A percentile compares a stretch with the other conserved stretches of the same genome.
phyloP scores from a whole-genome alignment of 805 yeast genomes.

The Wickerhamiella australiensis region DNA sequence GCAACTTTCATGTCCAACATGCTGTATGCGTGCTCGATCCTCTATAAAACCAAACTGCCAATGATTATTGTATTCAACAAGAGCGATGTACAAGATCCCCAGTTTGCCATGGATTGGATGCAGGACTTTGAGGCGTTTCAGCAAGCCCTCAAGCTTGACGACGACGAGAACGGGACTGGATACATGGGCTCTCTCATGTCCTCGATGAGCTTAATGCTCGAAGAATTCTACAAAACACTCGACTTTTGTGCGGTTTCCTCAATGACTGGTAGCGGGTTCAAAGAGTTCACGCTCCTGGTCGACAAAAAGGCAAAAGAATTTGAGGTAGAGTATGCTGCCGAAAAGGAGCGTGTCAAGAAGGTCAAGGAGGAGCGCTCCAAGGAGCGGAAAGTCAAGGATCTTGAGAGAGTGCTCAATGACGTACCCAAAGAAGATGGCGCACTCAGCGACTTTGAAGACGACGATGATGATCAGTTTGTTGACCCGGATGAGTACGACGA shows the following conservation, averaged over 20 bases:
- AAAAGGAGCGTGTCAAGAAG: slow-evolving; percentile 68
- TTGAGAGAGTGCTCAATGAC: slow-evolving; percentile 72
- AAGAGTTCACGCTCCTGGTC: slow-evolving; percentile 74
- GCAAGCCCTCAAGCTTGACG: slow-evolving; percentile 53
- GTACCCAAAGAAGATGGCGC: slow-evolving; percentile 44
- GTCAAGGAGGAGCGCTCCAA: slow-evolving; percentile 68
- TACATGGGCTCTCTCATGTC: slow-evolving; percentile 90
- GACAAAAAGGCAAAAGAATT: slow-evolving; percentile 82
- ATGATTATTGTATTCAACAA: slow-evolving; percentile 95
- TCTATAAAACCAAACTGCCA: slow-evolving; percentile 91
- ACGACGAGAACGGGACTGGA: slow-evolving; percentile 59
- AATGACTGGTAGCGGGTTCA: slow-evolving; percentile 88
- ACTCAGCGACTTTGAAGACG: slow-evolving; percentile 41
- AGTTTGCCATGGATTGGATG: slow-evolving; percentile 95
- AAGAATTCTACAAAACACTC: slow-evolving; percentile 85
- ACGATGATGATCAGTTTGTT: slow-evolving; percentile 13
- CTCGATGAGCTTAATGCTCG: slow-evolving; percentile 91
- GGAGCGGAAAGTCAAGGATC: slow-evolving; percentile 54
- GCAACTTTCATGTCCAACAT: slow-evolving; percentile 96
- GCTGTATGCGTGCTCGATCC: slow-evolving; percentile 94
- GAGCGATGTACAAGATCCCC: slow-evolving; percentile 75
- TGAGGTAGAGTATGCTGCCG: slow-evolving; percentile 67
- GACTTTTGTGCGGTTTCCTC: slow-evolving; percentile 91
- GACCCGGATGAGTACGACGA: slow-evolving; percentile 17
- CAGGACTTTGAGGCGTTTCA: slow-evolving; percentile 89